phyloP scores from a whole-genome alignment of 2,329 filamentous ascomycete species.

The Fusarium sterilihyphosum region DNA sequence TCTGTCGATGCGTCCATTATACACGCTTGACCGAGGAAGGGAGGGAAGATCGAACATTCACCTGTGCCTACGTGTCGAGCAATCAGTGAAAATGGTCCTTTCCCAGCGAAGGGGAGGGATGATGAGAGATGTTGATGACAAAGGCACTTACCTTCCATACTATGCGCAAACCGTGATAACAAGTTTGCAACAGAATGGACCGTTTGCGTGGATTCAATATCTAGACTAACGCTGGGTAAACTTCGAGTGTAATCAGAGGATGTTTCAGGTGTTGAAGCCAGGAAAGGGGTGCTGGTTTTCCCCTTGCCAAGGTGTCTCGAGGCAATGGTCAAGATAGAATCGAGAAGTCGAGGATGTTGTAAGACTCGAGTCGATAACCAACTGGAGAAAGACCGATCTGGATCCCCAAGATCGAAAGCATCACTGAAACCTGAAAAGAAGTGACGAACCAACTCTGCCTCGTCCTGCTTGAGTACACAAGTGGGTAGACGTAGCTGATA shows the following conservation, averaged over 20 bases:
- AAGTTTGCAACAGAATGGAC: not conserved
- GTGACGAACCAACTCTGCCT: not conserved
- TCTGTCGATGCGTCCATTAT: not conserved
- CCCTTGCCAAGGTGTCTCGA: not conserved
- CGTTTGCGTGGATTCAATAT: no score
- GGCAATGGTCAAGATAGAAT: not conserved
- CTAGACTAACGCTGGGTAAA: no score
- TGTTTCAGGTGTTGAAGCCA: fast-evolving
- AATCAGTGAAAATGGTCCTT: not conserved
- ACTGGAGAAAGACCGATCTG: not conserved
- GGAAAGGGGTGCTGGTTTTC: fast-evolving
- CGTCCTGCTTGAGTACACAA: not conserved
- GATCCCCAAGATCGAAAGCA: not conserved
- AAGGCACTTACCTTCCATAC: not conserved
- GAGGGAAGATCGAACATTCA: no score
- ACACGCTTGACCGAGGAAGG: no score
- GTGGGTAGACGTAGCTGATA: not conserved
- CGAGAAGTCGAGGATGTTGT: not conserved
- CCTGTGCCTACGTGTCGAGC: not conserved
- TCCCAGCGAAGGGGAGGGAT: no score
- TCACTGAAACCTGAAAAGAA: not conserved
- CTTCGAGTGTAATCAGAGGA: not conserved
- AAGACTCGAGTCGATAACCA: not conserved
- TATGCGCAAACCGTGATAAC: not conserved
- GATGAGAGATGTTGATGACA: not conserved